Evolutionary conservation across 371 early-diverging fungal genomes (phyloP), one percentile per base, ranked within the genome.

Genomic region (Blakeslea trispora): DNA sequence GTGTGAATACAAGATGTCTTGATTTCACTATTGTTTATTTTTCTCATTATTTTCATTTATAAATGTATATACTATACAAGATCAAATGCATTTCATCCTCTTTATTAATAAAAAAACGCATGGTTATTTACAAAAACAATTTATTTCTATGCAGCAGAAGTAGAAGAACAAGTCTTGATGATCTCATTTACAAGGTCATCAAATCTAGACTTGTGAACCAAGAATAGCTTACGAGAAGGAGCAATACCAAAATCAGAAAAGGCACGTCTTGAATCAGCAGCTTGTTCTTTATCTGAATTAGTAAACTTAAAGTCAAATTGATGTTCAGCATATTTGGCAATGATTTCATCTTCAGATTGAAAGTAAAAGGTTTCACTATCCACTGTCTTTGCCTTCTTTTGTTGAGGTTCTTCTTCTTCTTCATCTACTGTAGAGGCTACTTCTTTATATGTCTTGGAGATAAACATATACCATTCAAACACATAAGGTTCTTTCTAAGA

Each of bases 291-390:
- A 32, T 79, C 74, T 23, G 69, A 76, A 49, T 79, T 74, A 7
- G 88, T 81, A 45, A 89, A 79, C 63, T 86, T 85, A 67, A 81
- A 94, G 61, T 94, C 93, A 21, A 69, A 74, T 42, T 67, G 67
- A 46, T 72, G 57, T 15, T 57, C 53, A 22, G 77, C 69, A 37
- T 75, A 71, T 50, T 64, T 67, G 17, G 63, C 84, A 44, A 96
- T 81, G 50, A 95, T 83, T 64, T 95, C 96, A 64, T 97, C 98
- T 64, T 97, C 98, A 0, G 91, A 81, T 64, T 96, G 94, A 63
- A 91, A 86, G 63, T 90, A 92, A 66, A 90, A 89, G 0, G 83
- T 72, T 31, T 74, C 65, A 43, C 39, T 45, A 32, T 57, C 44
- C 17, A 21, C 50, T 37, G 81, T 79, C 57, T 81, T 87, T 41